A percentile compares a stretch with the other conserved stretches of the same genome.
Evolutionary conservation across 2,329 filamentous ascomycete genomes (phyloP).

Genomic region (Zymoseptoria passerinii): DNA sequence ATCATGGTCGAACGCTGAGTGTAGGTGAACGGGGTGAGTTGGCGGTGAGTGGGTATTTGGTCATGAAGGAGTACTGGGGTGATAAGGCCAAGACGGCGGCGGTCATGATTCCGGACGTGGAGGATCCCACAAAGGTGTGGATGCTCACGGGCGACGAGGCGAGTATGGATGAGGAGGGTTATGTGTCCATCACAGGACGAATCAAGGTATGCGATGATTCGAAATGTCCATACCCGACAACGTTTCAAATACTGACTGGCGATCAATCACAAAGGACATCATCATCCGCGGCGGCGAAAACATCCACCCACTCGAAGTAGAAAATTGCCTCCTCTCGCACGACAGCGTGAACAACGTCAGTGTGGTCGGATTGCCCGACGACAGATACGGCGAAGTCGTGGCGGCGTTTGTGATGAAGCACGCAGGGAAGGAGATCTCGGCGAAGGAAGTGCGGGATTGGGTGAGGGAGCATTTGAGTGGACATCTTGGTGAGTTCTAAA

Average conservation of each 20-base stretch:
- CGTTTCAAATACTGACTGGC: background rate
- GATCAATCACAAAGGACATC: constrained; percentile 49
- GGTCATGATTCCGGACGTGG: constrained; percentile 52
- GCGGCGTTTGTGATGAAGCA: constrained; percentile 67
- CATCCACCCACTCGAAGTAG: constrained; percentile 85
- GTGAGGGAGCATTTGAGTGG: constrained; percentile 63
- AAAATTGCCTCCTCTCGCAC: constrained; percentile 75
- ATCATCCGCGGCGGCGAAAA: constrained; percentile 96
- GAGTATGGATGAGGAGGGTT: constrained; percentile 71
- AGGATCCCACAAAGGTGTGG: constrained; percentile 59
- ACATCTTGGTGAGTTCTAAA: constrained; percentile 51
- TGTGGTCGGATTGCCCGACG: constrained; percentile 76
- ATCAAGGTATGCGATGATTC: constrained; percentile 53
- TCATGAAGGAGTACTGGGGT: constrained; percentile 89
- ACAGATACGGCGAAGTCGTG: constrained; percentile 76
- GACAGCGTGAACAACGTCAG: constrained; percentile 64
- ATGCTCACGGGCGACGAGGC: constrained; percentile 93
- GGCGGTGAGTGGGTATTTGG: constrained; percentile 71
- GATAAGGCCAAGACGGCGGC: constrained; percentile 61
- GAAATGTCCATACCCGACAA: background rate
- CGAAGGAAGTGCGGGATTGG: constrained; percentile 60
- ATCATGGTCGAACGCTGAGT: constrained; percentile 52
- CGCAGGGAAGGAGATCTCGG: constrained; percentile 41
- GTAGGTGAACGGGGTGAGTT: constrained; percentile 68
- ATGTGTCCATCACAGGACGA: constrained; percentile 77